Evolutionary conservation across 2,329 filamentous ascomycete genomes (phyloP).

Genomic region (Ilyonectria robusta): DNA sequence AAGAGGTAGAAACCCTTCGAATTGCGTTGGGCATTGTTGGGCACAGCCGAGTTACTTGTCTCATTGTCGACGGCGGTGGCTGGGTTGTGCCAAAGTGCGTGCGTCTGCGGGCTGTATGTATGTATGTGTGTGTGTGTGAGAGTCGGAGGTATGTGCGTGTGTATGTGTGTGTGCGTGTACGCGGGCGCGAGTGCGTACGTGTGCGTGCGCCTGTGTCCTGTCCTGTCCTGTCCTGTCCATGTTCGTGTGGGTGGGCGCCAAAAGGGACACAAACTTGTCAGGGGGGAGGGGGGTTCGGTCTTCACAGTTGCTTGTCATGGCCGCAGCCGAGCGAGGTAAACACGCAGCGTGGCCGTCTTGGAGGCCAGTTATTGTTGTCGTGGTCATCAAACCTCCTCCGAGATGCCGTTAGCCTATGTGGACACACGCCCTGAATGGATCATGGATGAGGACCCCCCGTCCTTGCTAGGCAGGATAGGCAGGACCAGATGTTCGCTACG

Average conservation of each 20-base stretch:
- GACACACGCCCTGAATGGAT: constrained; percentile 33
- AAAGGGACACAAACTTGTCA: constrained; percentile 7
- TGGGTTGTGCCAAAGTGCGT: constrained; percentile 37
- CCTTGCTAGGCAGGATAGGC: constrained; percentile 31
- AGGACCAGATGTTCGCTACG: constrained; percentile 40
- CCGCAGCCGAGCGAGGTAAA: constrained; percentile 29
- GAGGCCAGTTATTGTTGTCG: constrained; percentile 34
- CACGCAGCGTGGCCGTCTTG: constrained; percentile 33
- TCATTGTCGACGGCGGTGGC: constrained; percentile 38
- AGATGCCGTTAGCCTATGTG: constrained; percentile 19
- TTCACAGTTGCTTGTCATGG: constrained; percentile 35
- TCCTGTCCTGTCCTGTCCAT: constrained; percentile 6
- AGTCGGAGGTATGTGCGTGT: constrained; percentile 20
- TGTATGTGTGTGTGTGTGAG: constrained; percentile 22
- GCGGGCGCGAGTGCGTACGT: constrained; percentile 6
- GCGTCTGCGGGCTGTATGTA: constrained; percentile 20
- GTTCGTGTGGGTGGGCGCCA: constrained; percentile 26
- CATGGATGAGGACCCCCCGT: constrained; percentile 20
- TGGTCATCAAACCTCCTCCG: constrained; percentile 30
- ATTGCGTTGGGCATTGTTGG: constrained; percentile 46
- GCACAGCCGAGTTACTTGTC: constrained; percentile 41
- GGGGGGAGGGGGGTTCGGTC: constrained; percentile 25
- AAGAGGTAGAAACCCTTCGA: constrained; percentile 28
- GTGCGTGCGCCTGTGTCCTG: constrained; percentile 12
- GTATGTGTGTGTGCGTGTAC: constrained; percentile 17